Evolutionary conservation across 1,284 basidiomycete genomes (phyloP).

Genomic region (Ustilago vetiveriae): DNA sequence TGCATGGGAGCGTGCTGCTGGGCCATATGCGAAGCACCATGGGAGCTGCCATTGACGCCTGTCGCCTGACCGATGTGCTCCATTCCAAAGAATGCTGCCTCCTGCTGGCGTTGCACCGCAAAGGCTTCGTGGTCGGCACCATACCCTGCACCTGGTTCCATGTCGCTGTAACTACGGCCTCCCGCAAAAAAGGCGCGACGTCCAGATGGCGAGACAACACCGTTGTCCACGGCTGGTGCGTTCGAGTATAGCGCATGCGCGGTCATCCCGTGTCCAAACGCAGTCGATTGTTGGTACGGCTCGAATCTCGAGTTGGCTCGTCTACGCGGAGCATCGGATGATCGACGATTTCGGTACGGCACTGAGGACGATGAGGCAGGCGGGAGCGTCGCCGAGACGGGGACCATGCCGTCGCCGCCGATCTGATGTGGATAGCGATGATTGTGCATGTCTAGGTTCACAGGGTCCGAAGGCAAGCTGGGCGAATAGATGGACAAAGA

Average conservation of each 20-base stretch:
- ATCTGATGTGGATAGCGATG: conserved; percentile 41
- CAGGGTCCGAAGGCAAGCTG: conserved; percentile 7
- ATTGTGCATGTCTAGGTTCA: conserved; percentile 20
- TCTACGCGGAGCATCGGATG: conserved; percentile 32
- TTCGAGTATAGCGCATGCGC: conserved; percentile 19
- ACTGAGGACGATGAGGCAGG: conserved; percentile 8
- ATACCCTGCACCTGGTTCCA: conserved; percentile 2
- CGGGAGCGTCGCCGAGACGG: conserved; percentile 18
- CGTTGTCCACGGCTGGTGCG: conserved; percentile 6
- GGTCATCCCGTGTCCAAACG: conserved; percentile 16
- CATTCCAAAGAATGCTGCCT: conserved; percentile 13
- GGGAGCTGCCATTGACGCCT: conserved; percentile 1
- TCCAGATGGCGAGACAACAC: conserved; percentile 12
- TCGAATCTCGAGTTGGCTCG: conserved; percentile 40
- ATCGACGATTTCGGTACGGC: conserved; percentile 14
- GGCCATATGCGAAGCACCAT: conserved; percentile 5
- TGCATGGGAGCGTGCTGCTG: conserved; percentile 11
- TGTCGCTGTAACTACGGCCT: conserved; percentile 14
- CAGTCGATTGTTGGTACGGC: conserved; percentile 15
- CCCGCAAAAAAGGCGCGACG: conserved; percentile 11
- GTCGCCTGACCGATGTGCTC: conserved; percentile 8
- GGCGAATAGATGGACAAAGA: conserved; percentile 35
- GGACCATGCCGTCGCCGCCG: conserved; percentile 36
- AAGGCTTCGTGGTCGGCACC: conserved; percentile 10
- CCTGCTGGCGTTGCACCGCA: conserved; percentile 16